Conservation (phyloP, 768 basidiomycete species). For the Lactarius akahatsu region DNA sequence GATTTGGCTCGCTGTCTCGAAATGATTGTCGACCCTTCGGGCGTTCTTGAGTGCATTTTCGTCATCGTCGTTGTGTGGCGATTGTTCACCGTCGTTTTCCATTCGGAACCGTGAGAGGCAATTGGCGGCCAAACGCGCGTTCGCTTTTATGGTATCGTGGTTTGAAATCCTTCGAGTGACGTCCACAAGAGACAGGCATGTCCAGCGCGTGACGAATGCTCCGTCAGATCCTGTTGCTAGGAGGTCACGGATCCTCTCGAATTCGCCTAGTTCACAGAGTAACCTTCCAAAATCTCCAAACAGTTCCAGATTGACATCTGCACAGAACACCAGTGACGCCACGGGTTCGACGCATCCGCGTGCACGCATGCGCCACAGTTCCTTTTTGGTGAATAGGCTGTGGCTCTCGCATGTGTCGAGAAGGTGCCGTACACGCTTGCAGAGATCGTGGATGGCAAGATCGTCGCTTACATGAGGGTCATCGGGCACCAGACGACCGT, state of each 20-base stretch:
- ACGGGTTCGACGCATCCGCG: too few species aligned
- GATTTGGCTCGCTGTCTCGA: too few species aligned
- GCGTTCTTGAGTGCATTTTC: too few species aligned
- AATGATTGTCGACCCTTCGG: too few species aligned
- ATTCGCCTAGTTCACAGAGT: slow-evolving; percentile 3
- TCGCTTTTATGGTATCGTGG: neutral
- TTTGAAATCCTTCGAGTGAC: neutral
- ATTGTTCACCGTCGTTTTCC: neutral
- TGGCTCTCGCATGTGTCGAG: too few species aligned
- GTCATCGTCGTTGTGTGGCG: too few species aligned
- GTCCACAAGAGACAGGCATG: neutral
- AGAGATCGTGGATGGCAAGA: too few species aligned
- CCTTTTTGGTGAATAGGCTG: too few species aligned
- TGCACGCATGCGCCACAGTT: too few species aligned
- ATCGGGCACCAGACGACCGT: neutral
- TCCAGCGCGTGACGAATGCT: slow-evolving; percentile 6
- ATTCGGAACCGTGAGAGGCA: neutral
- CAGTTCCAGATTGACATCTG: neutral
- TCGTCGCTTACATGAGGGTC: too few species aligned
- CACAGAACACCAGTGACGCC: too few species aligned
- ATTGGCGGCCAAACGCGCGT: neutral
- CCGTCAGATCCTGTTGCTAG: neutral
- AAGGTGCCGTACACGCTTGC: too few species aligned
- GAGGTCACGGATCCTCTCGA: slow-evolving; percentile 1
- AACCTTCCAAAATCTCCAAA: slow-evolving; percentile 7